Evolutionary conservation across 805 yeast species (phyloP), one percentile per base, ranked within the genome.

Genomic region (Suhomyces pyralidae): DNA sequence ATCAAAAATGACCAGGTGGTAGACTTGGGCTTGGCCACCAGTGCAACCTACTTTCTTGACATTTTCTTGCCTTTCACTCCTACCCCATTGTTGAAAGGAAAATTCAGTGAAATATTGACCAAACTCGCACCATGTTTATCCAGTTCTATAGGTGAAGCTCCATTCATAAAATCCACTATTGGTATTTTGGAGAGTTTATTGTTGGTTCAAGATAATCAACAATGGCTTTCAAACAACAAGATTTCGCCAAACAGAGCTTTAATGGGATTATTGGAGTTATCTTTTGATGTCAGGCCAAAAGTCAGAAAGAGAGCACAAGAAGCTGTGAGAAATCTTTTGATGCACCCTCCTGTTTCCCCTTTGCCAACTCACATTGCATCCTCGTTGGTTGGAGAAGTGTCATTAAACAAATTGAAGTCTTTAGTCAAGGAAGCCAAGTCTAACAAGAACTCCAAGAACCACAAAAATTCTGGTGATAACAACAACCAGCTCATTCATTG

Each of bases 251-350:
- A 81, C 64, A 82, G 96, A 76, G 97, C 94, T 43, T 71, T 91
- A 53, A 79, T 81, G 40, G 96, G 93, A 45, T 70, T 92, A 54
- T 70, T 92, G 54, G 90, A 88, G 66, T 77, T 90, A 55, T 82
- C 93, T 0, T 71, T 89, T 43, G 97, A 94, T 69, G 86, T 88
- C 45, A 82, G 98, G 65, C 99, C 99, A 36, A 94, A 94, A 63
- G 96, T 94, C 10, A 83, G 99, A 68, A 90, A 88, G 80, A 86
- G 97, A 75, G 96, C 98, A 1, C 87, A 85, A 62, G 99, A 94
- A 53, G 88, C 97, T 1, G 79, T 94, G n/a, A 71, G 78, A 47
- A 79, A 76, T 3, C 74, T 94, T 28, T 73, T 94, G 55, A 58
- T 71, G 2, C 80, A 80, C 55, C 86, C 88, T 2, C 96, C 97